Evolutionary conservation across 106 monocot genomes (phyloP).

Genomic region (Acorus gramineus): DNA sequence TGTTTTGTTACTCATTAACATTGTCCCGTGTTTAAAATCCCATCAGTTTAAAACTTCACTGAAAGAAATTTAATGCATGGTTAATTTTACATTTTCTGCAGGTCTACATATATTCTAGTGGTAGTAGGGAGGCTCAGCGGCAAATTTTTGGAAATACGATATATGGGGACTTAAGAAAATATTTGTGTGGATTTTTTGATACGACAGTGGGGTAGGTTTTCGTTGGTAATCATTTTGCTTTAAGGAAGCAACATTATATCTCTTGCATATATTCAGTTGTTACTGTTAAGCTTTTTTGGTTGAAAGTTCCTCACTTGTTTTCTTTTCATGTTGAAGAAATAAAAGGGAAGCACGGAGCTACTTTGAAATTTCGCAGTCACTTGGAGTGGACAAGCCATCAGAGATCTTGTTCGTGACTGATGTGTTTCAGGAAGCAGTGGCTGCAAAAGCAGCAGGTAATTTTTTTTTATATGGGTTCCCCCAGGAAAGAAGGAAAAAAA

Average conservation of each 20-base stretch:
- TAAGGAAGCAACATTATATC: too few relatives aligned
- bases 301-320: not conserved
- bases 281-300: too few relatives aligned
- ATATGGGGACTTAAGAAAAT: slow-evolving; percentile 76
- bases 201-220: slow-evolving; percentile 69
- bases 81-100: slow-evolving; percentile 17
- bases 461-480: not conserved
- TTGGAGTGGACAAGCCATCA: slow-evolving; percentile 82
- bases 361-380: slow-evolving; percentile 68
- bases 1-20: not conserved
- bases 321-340: slow-evolving; percentile 37
- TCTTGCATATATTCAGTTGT: too few relatives aligned
- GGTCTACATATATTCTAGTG: slow-evolving; percentile 98
- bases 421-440: slow-evolving; percentile 91
- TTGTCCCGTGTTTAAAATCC: not conserved
- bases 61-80: slow-evolving; percentile 1
- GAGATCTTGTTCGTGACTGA: slow-evolving; percentile 93
- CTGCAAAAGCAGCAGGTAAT: slow-evolving; percentile 85
- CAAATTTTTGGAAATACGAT: slow-evolving; percentile 86
- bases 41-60: not conserved
- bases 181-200: slow-evolving; percentile 90
- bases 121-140: slow-evolving; percentile 94
- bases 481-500: too few relatives aligned
- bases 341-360: slow-evolving; percentile 87
- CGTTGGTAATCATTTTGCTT: not conserved